These are phyloP conservation scores for Cavenderia fasciculata DNA, from an alignment of 78 protist species.

Conservation along the genomic window DNA sequence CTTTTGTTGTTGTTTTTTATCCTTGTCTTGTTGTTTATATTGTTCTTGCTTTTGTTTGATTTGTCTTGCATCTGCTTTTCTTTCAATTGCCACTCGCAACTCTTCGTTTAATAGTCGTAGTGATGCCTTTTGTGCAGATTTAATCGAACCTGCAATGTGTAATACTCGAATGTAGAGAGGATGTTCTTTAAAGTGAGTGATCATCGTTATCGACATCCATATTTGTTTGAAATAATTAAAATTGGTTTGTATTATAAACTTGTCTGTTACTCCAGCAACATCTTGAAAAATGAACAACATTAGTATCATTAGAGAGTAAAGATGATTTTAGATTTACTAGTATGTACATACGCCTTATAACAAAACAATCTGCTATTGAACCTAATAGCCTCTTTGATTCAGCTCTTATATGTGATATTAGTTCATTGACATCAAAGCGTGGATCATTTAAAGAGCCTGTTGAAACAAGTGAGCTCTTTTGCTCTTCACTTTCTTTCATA, in stretches of 20 bases:
- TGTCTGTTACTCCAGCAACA: constrained; percentile 1
- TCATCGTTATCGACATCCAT: constrained; percentile 35
- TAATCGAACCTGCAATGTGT: constrained; percentile 35
- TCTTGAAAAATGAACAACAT: constrained; percentile 1
- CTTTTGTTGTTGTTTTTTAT: not conserved
- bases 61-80: not conserved
- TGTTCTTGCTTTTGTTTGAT: not conserved
- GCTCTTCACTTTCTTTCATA: not conserved
- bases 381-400: constrained; percentile 15
- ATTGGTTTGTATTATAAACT: constrained; percentile 4
- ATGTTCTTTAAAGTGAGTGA: not conserved
- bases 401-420: not conserved
- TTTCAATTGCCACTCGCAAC: no score
- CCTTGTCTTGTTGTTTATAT: not conserved
- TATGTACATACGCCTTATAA: not conserved
- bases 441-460: not conserved
- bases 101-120: not conserved
- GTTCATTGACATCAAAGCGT: no score
- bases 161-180: constrained; percentile 35
- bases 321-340: constrained; percentile 4
- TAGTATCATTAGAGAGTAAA: not conserved
- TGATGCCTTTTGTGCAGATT: constrained; percentile 21
- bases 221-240: constrained; percentile 18
- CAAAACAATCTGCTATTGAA: not conserved
- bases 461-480: not conserved